phyloP scores from a whole-genome alignment of 352 stramenopile genomes.

The Globisporangium echinulatum region DNA sequence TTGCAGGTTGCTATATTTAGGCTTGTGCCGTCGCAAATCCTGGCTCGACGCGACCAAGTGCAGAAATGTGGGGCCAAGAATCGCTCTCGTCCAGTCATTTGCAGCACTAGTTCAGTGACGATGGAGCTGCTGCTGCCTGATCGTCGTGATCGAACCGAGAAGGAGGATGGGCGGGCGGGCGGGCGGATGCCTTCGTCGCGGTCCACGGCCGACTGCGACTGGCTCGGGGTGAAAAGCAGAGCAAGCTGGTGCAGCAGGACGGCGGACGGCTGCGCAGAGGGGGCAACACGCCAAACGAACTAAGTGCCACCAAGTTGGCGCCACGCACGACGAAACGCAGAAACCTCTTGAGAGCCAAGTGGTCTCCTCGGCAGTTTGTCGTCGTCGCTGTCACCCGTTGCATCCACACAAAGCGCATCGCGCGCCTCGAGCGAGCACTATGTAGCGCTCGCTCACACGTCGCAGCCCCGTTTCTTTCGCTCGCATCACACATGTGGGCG shows the following conservation, averaged over 20 bases:
- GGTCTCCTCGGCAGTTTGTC: neutral
- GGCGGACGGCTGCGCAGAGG: conserved; percentile 1
- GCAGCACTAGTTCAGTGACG: neutral
- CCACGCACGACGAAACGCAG: conserved; percentile 12
- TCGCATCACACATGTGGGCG: neutral
- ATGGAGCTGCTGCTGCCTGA: too few relatives aligned
- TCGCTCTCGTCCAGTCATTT: conserved; percentile 5
- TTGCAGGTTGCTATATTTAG: too few relatives aligned
- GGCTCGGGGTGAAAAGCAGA: neutral
- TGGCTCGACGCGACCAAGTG: neutral
- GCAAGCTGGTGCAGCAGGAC: neutral
- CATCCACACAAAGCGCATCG: too few relatives aligned
- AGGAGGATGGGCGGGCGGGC: neutral
- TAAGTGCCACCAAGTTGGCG: conserved; percentile 1
- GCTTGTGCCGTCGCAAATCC: too few relatives aligned
- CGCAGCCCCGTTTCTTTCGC: conserved; percentile 6
- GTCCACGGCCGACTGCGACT: neutral
- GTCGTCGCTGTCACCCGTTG: neutral
- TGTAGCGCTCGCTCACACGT: neutral
- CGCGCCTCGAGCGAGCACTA: too few relatives aligned
- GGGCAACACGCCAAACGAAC: conserved; percentile 14
- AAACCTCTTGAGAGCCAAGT: conserved; percentile 12
- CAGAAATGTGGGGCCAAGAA: conserved; percentile 4
- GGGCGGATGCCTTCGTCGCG: neutral
- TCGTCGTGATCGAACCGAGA: neutral